Evolutionary conservation across 2,329 filamentous ascomycete genomes (phyloP).

Genomic region (Zasmidium cellare): DNA sequence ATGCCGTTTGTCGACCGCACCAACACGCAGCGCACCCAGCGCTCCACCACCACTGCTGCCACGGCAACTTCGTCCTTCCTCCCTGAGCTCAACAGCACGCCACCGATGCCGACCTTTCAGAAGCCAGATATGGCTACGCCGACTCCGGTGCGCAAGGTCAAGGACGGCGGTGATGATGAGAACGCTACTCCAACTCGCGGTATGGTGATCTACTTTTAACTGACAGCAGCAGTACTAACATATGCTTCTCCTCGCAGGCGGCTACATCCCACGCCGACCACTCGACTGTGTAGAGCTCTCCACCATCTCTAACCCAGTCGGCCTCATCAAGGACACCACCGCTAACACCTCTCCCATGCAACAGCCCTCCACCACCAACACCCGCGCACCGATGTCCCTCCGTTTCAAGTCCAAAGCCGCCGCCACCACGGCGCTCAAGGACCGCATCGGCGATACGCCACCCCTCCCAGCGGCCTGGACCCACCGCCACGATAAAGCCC

Average conservation of each 20-base stretch:
- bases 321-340: too few species aligned
- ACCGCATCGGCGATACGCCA: constrained; percentile 28
- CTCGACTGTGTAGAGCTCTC: background rate
- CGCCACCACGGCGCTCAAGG: constrained; percentile 2
- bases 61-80: constrained; percentile 25
- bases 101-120: constrained; percentile 32
- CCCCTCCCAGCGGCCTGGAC: constrained; percentile 33
- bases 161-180: background rate
- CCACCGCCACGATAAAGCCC: constrained; percentile 33
- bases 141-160: background rate
- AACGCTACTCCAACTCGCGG: constrained; percentile 13
- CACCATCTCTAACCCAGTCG: background rate
- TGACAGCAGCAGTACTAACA: too few species aligned
- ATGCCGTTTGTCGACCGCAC: constrained; percentile 23
- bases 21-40: constrained; percentile 19
- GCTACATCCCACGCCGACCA: background rate
- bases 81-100: constrained; percentile 31
- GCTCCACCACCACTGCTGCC: constrained; percentile 19
- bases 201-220: background rate
- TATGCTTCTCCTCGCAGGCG: background rate
- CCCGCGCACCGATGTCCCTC: too few species aligned
- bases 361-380: too few species aligned
- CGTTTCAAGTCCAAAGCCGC: background rate
- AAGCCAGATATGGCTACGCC: constrained; percentile 21
- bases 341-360: too few species aligned